Evolutionary conservation across 2,329 filamentous ascomycete species (phyloP), one percentile per base, ranked within the genome.

Genomic region (Calonectria pteridis): DNA sequence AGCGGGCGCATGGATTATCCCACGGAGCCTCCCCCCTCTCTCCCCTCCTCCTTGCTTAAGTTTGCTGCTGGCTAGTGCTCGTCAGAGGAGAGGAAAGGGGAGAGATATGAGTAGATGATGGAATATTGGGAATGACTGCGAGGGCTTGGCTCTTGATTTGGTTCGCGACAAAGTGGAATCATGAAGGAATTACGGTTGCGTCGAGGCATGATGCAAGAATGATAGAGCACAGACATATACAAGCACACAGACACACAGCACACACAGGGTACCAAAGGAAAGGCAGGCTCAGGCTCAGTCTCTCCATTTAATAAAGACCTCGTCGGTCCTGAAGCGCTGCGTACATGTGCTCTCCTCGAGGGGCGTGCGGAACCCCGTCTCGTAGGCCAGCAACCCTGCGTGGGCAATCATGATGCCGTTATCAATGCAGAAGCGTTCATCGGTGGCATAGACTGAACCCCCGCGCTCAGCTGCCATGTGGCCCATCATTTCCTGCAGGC

Each of bases 381-480:
- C 89, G 83, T 94, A 97, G 1, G 96, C 96, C 80, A 98, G 84
- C 79, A 99, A 85, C 2, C 97, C 97, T 2, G 97, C 97, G 84
- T 99, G 96, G 1, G 97, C 97, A 86, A 99, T 78, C 97, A 99
- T 99, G 82, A 99, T 98, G 63, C 97, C 97, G 81, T 99, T 99
- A 85, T 99, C 97, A 79, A 99, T 99, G 84, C 97, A 99, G 84
- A 98, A 99, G 58, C 97, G 90, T 88, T 99, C 97, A 83, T 99
- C 97, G 0, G 96, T 98, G 29, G 97, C 96, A 85, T 94, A 98
- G 4, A 98, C 95, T 80, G 92, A 96, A 5, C 97, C 97, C 67
- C 95, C 95, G 46, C 97, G 88, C 84, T 98, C 96, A 55, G 88
- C 88, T 20, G 96, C 96, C 97, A 99, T 99, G 59, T 94, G 88